Percentiles rank a stretch among this genome's conserved stretches.
Evolutionary conservation across 2,329 filamentous ascomycete genomes (phyloP).

Genomic region (Ascochyta koolunga): DNA sequence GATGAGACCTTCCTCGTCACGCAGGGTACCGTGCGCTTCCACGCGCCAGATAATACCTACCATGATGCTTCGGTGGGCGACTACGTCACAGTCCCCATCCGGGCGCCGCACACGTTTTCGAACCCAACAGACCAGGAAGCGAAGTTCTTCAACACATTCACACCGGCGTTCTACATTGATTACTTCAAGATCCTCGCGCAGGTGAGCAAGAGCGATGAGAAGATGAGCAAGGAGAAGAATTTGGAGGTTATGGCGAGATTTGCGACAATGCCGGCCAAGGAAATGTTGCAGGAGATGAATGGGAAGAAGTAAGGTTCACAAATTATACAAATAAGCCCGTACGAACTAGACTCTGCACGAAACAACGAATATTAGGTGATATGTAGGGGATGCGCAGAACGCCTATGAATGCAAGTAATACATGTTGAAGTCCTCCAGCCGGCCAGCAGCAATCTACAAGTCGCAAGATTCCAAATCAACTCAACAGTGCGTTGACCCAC

Average conservation of each 20-base stretch:
- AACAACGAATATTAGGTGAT: background rate
- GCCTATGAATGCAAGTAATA: background rate
- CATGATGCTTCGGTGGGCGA: slow-evolving; percentile 60
- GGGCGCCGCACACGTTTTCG: slow-evolving; percentile 62
- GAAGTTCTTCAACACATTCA: slow-evolving; percentile 63
- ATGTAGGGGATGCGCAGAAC: background rate
- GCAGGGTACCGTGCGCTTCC: slow-evolving; percentile 59
- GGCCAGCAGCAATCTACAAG: slow-evolving; percentile 2
- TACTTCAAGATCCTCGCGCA: slow-evolving; percentile 61
- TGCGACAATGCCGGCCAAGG: slow-evolving; percentile 56
- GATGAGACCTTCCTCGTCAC: slow-evolving; percentile 65
- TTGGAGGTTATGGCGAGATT: slow-evolving; percentile 57
- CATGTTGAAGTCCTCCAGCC: background rate
- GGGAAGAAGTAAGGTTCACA: slow-evolving; percentile 6
- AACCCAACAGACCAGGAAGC: slow-evolving; percentile 62
- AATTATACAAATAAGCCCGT: background rate
- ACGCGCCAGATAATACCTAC: slow-evolving; percentile 52
- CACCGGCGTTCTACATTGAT: slow-evolving; percentile 63
- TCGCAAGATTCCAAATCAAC: slow-evolving; percentile 1
- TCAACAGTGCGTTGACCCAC: slow-evolving; percentile 2
- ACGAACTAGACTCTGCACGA: no score
- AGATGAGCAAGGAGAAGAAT: slow-evolving; percentile 57
- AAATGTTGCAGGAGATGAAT: slow-evolving; percentile 40
- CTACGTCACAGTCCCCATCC: slow-evolving; percentile 61
- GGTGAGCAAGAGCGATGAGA: slow-evolving; percentile 53